These are phyloP conservation scores for Dissoconium aciculare DNA, from an alignment of 2,329 filamentous ascomycete species.

Conservation along the genomic window DNA sequence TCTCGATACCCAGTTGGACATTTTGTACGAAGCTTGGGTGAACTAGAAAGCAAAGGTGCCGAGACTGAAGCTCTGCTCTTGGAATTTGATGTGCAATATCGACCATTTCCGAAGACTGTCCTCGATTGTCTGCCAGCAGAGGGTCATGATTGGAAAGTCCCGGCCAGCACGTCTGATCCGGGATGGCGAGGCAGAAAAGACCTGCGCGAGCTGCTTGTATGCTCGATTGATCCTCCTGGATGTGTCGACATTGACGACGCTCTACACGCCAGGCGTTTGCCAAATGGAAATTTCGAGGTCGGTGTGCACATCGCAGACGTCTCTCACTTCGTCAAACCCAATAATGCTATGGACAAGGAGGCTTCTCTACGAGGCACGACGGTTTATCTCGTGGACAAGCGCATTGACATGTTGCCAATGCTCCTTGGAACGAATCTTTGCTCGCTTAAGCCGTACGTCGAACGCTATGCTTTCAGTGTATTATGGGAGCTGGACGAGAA, in stretches of 20 bases:
- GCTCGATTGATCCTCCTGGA: constrained; percentile 90
- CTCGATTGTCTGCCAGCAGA: constrained; percentile 82
- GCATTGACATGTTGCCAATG: constrained; percentile 97
- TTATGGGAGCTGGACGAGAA: constrained; percentile 69
- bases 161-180: constrained; percentile 59
- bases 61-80: constrained; percentile 89
- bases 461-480: constrained; percentile 45
- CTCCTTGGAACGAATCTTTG: constrained; percentile 91
- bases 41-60: constrained; percentile 90
- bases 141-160: constrained; percentile 89
- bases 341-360: constrained; percentile 92
- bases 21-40: constrained; percentile 82
- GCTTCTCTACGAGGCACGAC: constrained; percentile 89
- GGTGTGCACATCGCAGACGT: constrained; percentile 98
- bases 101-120: constrained; percentile 90
- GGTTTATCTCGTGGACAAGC: constrained; percentile 95
- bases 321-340: constrained; percentile 96
- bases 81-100: constrained; percentile 95
- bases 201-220: constrained; percentile 72
- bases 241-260: constrained; percentile 99
- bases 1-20: constrained; percentile 86
- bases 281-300: constrained; percentile 90
- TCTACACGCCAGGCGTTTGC: constrained; percentile 66
- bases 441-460: constrained; percentile 94
- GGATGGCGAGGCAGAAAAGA: constrained; percentile 80